Evolutionary conservation across 768 basidiomycete species (phyloP), one percentile per base, ranked within the genome.

Genomic region (Russula foetens): DNA sequence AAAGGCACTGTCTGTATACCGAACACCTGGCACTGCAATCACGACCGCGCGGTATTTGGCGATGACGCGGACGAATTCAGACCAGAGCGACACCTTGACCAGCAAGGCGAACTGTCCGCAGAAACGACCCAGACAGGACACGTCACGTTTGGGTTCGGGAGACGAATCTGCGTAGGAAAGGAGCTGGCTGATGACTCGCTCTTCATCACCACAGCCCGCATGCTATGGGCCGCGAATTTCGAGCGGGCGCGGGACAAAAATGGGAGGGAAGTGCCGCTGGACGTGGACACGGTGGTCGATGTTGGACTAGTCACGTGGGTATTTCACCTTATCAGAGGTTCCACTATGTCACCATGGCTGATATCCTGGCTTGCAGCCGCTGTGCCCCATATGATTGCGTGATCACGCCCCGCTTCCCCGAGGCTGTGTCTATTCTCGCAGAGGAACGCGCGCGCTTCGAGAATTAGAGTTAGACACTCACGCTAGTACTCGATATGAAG

Each of bases 1-100:
- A 71, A 68, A 39, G 74, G 73, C n/a, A 70, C 74, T 2, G 64
- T 73, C 2, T 65, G 74, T 38, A 60, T 74, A 23, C 59, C 67
- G 14, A 74, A 74, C 50, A 12, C 44, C n/a, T 63, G 65, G 63
- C 33, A 52, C 0, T 47, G 59, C 7, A 52, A 57, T 33, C 44
- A 59, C 8, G 48, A 61, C 26, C 26, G 48, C 7, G n/a, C 58
- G 7, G 12, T 60, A 1, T 68, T 58, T n/a, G 64, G 61, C 15
- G 48, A 59, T 1, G 66, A 68, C 45, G 62, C 63, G 17, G 53
- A 60, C 2, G 26, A 28, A n/a, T 69, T 69, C 56, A 29, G 55
- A 4, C 68, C 68, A 0, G 62, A 63, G 19, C 66, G 69, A 4
- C 62, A 51, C 48, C 61, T 67, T 0, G 63, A 64, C 38, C 51